Conservation (phyloP, 148 eudicot genomes). For the Fallopia convolvulus region DNA sequence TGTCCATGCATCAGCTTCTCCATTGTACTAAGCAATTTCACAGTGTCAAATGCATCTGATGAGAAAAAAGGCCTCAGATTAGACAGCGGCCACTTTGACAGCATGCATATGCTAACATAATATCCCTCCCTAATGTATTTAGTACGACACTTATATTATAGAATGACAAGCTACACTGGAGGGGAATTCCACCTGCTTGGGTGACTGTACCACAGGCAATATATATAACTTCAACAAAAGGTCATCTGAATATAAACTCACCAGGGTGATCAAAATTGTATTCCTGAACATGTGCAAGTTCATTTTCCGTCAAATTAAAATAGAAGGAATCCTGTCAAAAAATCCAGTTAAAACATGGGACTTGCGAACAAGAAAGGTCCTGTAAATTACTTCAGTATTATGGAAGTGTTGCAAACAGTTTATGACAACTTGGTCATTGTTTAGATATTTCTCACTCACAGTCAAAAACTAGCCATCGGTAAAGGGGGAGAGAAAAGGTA, state of each 20-base stretch:
- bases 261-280: constrained; percentile 99
- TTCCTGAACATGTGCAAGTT: constrained; percentile 77
- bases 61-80: constrained; percentile 12
- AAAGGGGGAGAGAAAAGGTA: neutral
- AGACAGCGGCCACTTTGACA: constrained; percentile 11
- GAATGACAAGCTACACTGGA: neutral
- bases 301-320: constrained; percentile 66
- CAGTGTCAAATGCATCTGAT: constrained; percentile 95
- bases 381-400: neutral
- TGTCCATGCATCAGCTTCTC: constrained; percentile 78
- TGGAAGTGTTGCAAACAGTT: neutral
- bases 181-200: neutral
- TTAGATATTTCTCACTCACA: neutral
- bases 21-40: constrained; percentile 57
- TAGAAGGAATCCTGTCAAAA: constrained; percentile 85
- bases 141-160: neutral
- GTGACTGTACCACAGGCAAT: neutral
- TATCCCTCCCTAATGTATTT: neutral
- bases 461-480: neutral
- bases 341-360: neutral
- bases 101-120: neutral
- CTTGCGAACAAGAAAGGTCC: neutral
- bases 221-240: neutral
- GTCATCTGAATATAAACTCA: constrained; percentile 23
- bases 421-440: neutral